Evolutionary conservation across 257 asterid genomes (phyloP).

Genomic region (Datura wrightii): DNA sequence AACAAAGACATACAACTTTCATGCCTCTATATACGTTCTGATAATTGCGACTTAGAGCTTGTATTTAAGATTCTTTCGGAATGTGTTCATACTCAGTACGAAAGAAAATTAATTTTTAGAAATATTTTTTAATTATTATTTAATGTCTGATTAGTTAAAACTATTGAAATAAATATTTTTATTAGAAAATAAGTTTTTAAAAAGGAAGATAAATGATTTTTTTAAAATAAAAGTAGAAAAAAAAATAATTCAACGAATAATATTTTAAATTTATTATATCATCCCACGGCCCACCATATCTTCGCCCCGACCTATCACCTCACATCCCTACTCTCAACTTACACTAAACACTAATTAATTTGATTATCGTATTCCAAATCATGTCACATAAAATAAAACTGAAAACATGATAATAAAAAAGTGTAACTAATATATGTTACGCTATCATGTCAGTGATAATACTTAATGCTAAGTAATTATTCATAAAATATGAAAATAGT

Average conservation of each 20-base stretch:
- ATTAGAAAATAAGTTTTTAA: not conserved
- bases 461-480: too few relatives aligned
- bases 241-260: not conserved
- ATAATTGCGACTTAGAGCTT: not conserved
- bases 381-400: too few relatives aligned
- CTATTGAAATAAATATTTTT: not conserved
- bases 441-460: too few relatives aligned
- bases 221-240: not conserved
- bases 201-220: not conserved
- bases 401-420: too few relatives aligned
- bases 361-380: too few relatives aligned
- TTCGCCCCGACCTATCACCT: not conserved
- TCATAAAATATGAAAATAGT: too few relatives aligned
- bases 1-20: constrained; percentile 18
- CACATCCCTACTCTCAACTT: not conserved
- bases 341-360: too few relatives aligned
- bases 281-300: not conserved
- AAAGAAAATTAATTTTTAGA: not conserved
- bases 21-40: not conserved
- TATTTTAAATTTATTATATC: not conserved
- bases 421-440: too few relatives aligned
- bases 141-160: not conserved
- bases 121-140: not conserved
- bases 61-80: not conserved
- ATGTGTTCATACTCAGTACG: not conserved